These are phyloP conservation scores for Neurospora hispaniola DNA, from an alignment of 495 filamentous ascomycete genomes.

Conservation along the genomic window DNA sequence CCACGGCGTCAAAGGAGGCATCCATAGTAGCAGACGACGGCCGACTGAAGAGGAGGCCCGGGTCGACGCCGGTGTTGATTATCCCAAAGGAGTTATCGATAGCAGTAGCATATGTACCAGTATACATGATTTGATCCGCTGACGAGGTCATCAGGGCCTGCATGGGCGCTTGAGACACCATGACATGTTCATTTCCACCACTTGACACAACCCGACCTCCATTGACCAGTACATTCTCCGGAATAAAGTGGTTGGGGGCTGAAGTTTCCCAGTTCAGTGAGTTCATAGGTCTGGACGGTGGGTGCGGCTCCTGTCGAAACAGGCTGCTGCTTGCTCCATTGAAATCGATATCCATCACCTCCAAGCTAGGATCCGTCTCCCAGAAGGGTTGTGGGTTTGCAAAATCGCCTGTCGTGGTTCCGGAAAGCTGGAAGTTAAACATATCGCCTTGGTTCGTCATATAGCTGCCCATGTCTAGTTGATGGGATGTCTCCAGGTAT, in stretches of 20 bases:
- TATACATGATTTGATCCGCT: conserved; percentile 28
- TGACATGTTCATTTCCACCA: conserved; percentile 20
- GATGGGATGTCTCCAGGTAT: conserved; percentile 31
- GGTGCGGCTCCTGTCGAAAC: conserved; percentile 24
- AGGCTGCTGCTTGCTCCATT: conserved; percentile 19
- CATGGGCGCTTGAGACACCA: conserved; percentile 32
- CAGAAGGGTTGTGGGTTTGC: conserved; percentile 61
- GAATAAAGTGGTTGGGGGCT: conserved; percentile 36
- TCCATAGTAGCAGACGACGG: conserved; percentile 35
- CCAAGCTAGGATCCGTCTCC: conserved; percentile 50
- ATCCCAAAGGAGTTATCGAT: conserved; percentile 35
- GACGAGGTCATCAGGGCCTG: conserved; percentile 25
- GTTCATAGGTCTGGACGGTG: conserved; percentile 27
- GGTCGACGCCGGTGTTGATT: conserved; percentile 28
- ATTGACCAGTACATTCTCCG: conserved; percentile 19
- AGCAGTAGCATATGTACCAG: conserved; percentile 25
- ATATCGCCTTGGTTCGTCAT: conserved; percentile 30
- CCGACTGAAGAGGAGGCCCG: conserved; percentile 36
- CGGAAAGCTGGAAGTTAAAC: conserved; percentile 60
- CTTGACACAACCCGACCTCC: conserved; percentile 18
- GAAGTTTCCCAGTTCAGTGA: conserved; percentile 41
- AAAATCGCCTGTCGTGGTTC: conserved; percentile 59
- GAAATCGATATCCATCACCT: conserved; percentile 49
- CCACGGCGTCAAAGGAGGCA: conserved; percentile 20
- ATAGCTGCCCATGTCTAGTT: conserved; percentile 28